Conservation (phyloP, 768 basidiomycete species). For the Phlebiopsis flavidoalba region DNA sequence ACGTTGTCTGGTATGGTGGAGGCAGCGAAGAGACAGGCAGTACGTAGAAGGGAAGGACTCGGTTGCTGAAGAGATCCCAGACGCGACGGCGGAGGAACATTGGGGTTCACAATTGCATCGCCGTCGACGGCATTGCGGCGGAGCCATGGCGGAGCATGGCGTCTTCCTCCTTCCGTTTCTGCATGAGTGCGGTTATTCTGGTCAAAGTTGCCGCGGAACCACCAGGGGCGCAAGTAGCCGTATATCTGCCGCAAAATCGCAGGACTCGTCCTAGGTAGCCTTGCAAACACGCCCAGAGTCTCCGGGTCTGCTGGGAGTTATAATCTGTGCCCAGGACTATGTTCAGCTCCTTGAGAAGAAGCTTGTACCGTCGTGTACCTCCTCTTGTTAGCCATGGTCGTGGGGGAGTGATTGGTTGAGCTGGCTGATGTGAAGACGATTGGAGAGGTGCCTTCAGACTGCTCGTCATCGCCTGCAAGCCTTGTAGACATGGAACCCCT, state of each 20-base stretch:
- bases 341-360: not conserved
- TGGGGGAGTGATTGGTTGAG: not conserved
- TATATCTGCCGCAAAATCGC: not conserved
- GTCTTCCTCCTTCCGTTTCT: not conserved
- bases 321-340: not conserved
- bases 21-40: not conserved
- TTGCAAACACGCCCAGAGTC: not conserved
- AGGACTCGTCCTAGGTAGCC: not conserved
- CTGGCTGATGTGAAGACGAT: not conserved
- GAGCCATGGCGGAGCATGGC: not conserved
- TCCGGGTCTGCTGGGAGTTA: not conserved
- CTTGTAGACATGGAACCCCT: too few relatives aligned
- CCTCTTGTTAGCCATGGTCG: not conserved
- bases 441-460: not conserved
- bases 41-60: not conserved
- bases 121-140: not conserved
- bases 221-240: not conserved
- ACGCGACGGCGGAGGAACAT: not conserved
- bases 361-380: not conserved
- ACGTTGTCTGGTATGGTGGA: not conserved
- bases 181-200: not conserved
- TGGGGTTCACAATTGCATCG: not conserved
- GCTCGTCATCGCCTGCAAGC: too few relatives aligned
- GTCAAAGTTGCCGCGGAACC: not conserved
- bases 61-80: slow-evolving; percentile 3